Conservation (phyloP, 306 rosid species). For the Luffa acutangula region DNA sequence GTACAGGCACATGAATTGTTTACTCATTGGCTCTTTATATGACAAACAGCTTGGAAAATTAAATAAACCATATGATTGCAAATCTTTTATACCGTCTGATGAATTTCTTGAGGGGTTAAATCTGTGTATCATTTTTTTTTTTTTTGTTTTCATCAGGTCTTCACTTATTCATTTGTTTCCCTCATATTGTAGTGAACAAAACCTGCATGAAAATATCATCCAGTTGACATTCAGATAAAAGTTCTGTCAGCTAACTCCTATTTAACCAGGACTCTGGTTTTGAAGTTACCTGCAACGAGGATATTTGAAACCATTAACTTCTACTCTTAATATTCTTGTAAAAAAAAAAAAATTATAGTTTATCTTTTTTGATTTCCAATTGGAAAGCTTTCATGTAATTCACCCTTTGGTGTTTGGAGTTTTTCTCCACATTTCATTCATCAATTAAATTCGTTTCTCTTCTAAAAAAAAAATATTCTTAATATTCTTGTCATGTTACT, state of each 20-base stretch:
- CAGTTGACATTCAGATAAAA: not conserved
- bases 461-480: too few relatives aligned
- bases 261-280: not conserved
- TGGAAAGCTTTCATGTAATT: too few relatives aligned
- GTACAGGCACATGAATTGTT: constrained; percentile 25
- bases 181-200: not conserved
- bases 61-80: not conserved
- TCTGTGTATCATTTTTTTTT: not conserved
- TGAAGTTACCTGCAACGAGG: not conserved
- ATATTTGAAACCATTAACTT: not conserved
- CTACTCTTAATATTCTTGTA: not conserved
- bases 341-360: too few relatives aligned
- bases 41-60: not conserved
- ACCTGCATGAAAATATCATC: not conserved
- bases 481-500: not conserved
- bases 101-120: not conserved
- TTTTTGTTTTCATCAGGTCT: not conserved
- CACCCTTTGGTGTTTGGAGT: too few relatives aligned
- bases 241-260: not conserved
- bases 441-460: too few relatives aligned
- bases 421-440: too few relatives aligned
- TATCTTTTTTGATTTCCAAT: too few relatives aligned
- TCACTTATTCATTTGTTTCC: not conserved
- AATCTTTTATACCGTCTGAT: not conserved
- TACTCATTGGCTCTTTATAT: not conserved